phyloP scores from a whole-genome alignment of 169 alveolate species.

The Plasmodium coatneyi region DNA sequence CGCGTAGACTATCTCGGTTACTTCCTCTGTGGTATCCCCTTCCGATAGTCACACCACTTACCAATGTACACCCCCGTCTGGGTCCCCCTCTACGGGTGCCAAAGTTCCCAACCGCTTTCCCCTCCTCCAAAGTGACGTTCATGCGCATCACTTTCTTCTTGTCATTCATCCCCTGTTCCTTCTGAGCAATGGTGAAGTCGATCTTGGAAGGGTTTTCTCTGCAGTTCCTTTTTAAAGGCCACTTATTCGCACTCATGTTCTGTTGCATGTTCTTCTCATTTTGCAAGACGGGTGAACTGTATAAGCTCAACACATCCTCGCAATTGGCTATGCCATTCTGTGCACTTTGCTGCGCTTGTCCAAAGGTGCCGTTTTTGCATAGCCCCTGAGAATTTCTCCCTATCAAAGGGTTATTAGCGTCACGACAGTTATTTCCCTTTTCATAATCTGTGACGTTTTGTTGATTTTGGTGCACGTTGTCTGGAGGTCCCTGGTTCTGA shows the following conservation, averaged over 20 bases:
- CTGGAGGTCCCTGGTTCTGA: not conserved
- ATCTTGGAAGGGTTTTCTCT: constrained; percentile 26
- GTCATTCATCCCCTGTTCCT: not conserved
- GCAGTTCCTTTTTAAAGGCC: constrained; percentile 44
- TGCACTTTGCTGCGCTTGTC: not conserved
- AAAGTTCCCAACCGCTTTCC: not conserved
- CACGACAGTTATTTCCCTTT: not conserved
- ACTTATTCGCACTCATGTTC: constrained; percentile 2
- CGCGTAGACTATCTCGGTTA: not conserved
- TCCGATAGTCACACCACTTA: not conserved
- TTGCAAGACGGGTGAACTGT: not conserved
- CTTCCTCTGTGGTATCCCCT: not conserved
- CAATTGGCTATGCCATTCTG: not conserved
- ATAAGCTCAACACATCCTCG: not conserved
- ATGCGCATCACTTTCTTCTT: constrained; percentile 37
- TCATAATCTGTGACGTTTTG: not conserved
- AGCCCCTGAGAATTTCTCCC: not conserved
- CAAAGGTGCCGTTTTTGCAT: not conserved
- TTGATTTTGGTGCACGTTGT: not conserved
- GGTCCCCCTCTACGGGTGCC: not conserved
- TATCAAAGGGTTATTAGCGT: not conserved
- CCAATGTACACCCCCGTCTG: not conserved
- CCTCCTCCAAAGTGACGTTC: constrained; percentile 27
- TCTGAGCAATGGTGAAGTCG: constrained; percentile 4
- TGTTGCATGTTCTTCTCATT: constrained; percentile 9